phyloP scores from a whole-genome alignment of 768 basidiomycete species.

The Harrya chromipes region DNA sequence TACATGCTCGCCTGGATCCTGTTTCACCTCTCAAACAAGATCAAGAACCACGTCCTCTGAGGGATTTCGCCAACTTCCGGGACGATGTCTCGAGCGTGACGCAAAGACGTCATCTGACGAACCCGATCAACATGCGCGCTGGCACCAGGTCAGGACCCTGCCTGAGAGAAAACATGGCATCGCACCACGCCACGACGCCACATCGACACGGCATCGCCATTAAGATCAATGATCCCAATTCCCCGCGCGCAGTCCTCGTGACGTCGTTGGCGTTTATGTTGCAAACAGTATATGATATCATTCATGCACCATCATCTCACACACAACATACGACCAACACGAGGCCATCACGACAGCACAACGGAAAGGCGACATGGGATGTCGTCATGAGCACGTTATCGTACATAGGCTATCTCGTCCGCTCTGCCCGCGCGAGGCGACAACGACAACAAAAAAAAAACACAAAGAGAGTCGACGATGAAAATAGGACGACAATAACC shows the following conservation, averaged over 20 bases:
- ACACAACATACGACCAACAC: slow-evolving; percentile 14
- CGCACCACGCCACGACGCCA: too few relatives aligned
- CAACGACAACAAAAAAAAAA: too few relatives aligned
- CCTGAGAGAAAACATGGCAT: not conserved
- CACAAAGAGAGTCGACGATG: too few relatives aligned
- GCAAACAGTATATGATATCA: too few relatives aligned
- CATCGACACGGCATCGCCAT: too few relatives aligned
- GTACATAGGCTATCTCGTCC: slow-evolving; percentile 9
- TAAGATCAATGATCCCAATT: not conserved
- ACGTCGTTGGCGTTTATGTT: not conserved
- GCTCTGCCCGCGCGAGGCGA: not conserved
- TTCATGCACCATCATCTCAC: too few relatives aligned
- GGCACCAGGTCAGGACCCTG: not conserved
- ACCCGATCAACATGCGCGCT: slow-evolving; percentile 4
- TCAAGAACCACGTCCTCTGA: too few relatives aligned
- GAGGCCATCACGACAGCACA: slow-evolving; percentile 7
- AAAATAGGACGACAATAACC: too few relatives aligned
- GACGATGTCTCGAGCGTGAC: not conserved
- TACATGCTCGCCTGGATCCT: too few relatives aligned
- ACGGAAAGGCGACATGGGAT: too few relatives aligned
- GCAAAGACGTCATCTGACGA: slow-evolving; percentile 6
- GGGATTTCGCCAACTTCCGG: not conserved
- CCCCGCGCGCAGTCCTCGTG: slow-evolving; percentile 8
- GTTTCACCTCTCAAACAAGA: too few relatives aligned
- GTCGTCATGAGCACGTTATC: slow-evolving; percentile 2